Evolutionary conservation across 164 flowering plant genomes (phyloP), one percentile per base, ranked within the genome.

Genomic region (Stephania cephalantha): DNA sequence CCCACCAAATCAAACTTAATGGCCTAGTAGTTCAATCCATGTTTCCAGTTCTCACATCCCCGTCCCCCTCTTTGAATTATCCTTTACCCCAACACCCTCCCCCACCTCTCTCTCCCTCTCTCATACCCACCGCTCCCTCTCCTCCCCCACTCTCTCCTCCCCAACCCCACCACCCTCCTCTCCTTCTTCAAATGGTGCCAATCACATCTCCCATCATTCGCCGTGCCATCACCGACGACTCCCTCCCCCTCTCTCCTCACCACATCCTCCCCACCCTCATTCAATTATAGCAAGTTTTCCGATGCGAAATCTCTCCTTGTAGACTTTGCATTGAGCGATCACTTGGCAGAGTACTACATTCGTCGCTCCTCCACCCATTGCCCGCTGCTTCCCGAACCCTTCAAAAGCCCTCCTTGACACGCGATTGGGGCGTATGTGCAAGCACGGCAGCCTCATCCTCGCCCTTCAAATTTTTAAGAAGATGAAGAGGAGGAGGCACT

Each of bases 381-480:
- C 74, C 58, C 25, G 30, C 9, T n/a, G n/a, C n/a, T n/a, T 69
- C 58, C 90, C 94, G 1, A 45, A 55, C 10, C 89, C 87, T 2
- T 66, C 87, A 25, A 82, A 73, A 55, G 70, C 86, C 74, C 86
- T 94, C 55, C 81, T 85, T 10, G 90, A 92, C 78, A 84, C 86
- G 82, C 90, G 53, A 72, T 94, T n/a, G 82, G 79, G 4, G 90
- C 90, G 68, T 92, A 90, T 68, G 81, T 81, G 50, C 84, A 81
- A 1, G 71, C 70, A 35, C 77, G 82, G 1, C 75, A 78, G 31
- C 95, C 97, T 71, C 85, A 86, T 65, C n/a, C 83, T 86, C 12
- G 96, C 96, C 2, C 35, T 78, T 1, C 83, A 84, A 68, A 70
- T 94, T 53, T 92, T 94, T 84, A 78, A 83, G 70, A 84, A 81